Conservation (phyloP, 2,329 filamentous ascomycete species). For the Neospermospora avenae region DNA sequence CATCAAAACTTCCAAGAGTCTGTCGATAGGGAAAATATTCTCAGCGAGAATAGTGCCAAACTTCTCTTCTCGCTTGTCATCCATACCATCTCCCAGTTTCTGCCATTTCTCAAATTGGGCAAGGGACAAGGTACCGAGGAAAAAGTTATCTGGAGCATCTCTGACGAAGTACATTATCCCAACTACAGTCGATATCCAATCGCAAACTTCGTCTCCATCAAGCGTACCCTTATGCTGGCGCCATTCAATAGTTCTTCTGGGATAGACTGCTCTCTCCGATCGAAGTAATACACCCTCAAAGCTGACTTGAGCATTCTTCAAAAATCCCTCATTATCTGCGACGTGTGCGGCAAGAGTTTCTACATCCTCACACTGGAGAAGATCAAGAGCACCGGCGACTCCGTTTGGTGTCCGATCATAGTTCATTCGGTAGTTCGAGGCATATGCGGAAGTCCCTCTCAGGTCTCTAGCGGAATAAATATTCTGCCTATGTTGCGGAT, state of each 20-base stretch:
- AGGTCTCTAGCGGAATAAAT: background rate
- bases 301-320: background rate
- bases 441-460: constrained; percentile 8
- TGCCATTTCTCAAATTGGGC: background rate
- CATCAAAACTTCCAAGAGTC: constrained; percentile 12
- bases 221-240: constrained; percentile 28
- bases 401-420: background rate
- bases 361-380: background rate
- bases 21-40: constrained; percentile 11
- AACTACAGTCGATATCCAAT: constrained; percentile 23
- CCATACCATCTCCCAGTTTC: constrained; percentile 9
- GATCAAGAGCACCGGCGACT: background rate
- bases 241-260: constrained; percentile 28
- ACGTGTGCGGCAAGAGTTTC: background rate
- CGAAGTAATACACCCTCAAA: background rate
- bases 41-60: constrained; percentile 20
- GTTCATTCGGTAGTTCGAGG: background rate
- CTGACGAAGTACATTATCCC: constrained; percentile 22
- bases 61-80: constrained; percentile 8
- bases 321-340: background rate
- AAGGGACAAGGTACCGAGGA: background rate
- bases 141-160: background rate
- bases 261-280: background rate
- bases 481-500: constrained; percentile 14
- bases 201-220: constrained; percentile 10